These are phyloP conservation scores for Babesia sp. DNA, from an alignment of 169 alveolate genomes.

Conservation along the genomic window DNA sequence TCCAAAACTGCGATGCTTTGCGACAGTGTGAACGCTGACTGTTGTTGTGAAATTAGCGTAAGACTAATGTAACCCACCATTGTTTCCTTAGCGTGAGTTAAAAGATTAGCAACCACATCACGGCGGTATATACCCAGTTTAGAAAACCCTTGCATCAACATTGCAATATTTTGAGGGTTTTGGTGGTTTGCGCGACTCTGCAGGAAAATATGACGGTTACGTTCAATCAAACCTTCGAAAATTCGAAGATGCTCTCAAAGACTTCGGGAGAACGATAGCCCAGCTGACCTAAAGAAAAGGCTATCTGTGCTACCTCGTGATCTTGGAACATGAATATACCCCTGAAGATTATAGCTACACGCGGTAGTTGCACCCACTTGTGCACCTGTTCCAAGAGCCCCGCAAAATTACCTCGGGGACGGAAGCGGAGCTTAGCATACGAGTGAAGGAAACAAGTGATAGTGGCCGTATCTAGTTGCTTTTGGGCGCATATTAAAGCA, in stretches of 20 bases:
- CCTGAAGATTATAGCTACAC: not conserved
- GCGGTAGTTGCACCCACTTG: not conserved
- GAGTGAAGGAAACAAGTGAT: constrained; percentile 54
- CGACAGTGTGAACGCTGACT: constrained; percentile 58
- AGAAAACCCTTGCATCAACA: constrained; percentile 52
- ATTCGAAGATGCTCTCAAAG: constrained; percentile 32
- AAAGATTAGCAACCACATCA: constrained; percentile 12
- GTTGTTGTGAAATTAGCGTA: not conserved
- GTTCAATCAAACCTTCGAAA: constrained; percentile 17
- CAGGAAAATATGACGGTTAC: not conserved
- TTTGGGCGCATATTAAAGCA: not conserved
- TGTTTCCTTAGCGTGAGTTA: constrained; percentile 21
- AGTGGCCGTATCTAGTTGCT: constrained; percentile 21
- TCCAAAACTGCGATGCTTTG: constrained; percentile 57
- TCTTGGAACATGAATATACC: constrained; percentile 51
- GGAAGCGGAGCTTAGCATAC: constrained; percentile 46
- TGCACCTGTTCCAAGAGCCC: constrained; percentile 20
- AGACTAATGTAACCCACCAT: not conserved
- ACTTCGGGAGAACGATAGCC: constrained; percentile 32
- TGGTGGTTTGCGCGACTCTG: constrained; percentile 47
- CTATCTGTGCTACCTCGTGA: constrained; percentile 54
- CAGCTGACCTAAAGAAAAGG: constrained; percentile 58
- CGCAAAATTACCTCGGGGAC: constrained; percentile 33
- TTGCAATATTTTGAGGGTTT: constrained; percentile 59
- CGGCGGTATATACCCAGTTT: constrained; percentile 45